phyloP scores from a whole-genome alignment of 306 rosid genomes.

The Elaeagnus macrophylla region DNA sequence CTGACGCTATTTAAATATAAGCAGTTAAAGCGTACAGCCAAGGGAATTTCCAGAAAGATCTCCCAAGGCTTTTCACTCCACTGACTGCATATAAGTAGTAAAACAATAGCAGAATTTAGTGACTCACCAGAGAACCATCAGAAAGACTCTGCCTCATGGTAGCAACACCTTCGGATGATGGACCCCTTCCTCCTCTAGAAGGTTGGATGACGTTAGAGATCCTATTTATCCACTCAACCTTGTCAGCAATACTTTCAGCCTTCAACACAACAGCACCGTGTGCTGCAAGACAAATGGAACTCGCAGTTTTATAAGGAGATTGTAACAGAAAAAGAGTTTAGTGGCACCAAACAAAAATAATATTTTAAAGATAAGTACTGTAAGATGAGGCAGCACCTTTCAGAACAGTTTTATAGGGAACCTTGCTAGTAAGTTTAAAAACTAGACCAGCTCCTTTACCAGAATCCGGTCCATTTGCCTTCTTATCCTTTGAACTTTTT shows the following conservation, averaged over 20 bases:
- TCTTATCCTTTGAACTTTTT: constrained; percentile 85
- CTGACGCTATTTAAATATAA: too few species aligned
- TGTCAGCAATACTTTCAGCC: constrained; percentile 76
- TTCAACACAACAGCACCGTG: constrained; percentile 76
- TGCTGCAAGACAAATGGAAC: constrained; percentile 41
- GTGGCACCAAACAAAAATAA: too few species aligned
- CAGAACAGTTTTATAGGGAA: constrained; percentile 88
- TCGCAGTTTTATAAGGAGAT: not conserved
- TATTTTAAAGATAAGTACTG: too few species aligned
- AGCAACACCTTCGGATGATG: constrained; percentile 57
- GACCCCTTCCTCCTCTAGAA: constrained; percentile 60
- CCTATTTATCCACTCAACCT: constrained; percentile 80
- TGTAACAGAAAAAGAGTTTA: not conserved
- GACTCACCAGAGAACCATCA: constrained; percentile 89
- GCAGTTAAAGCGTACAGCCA: too few species aligned
- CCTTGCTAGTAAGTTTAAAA: constrained; percentile 73
- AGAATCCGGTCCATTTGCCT: constrained; percentile 73
- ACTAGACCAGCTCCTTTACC: constrained; percentile 58
- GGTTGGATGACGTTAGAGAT: constrained; percentile 75
- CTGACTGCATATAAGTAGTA: not conserved
- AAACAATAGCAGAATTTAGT: not conserved
- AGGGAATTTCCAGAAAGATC: too few species aligned
- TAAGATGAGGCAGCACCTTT: constrained; percentile 44
- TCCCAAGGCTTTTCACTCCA: not conserved
- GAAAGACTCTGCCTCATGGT: constrained; percentile 74